Conservation (phyloP, 176 grass and related monocot genomes). For the Raddia guianensis region DNA sequence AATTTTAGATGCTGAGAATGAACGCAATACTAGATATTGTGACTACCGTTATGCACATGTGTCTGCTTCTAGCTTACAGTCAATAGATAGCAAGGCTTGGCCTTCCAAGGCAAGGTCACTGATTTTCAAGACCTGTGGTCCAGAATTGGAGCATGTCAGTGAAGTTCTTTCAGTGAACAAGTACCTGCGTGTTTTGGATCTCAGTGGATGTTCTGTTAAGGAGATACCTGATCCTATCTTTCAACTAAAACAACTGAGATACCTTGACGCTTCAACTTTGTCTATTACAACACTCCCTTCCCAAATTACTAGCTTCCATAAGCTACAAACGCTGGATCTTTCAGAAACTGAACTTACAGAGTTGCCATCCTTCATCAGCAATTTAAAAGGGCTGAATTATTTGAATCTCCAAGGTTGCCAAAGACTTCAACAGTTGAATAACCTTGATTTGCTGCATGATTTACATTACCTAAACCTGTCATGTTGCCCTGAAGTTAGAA, state of each 20-base stretch:
- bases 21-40: constrained; percentile 26
- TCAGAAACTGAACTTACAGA: constrained; percentile 51
- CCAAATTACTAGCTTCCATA: constrained; percentile 45
- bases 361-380: constrained; percentile 46
- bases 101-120: constrained; percentile 55
- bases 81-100: constrained; percentile 45
- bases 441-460: constrained; percentile 38
- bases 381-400: constrained; percentile 51
- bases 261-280: constrained; percentile 59
- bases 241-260: constrained; percentile 62
- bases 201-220: constrained; percentile 47
- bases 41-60: constrained; percentile 57
- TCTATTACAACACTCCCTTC: constrained; percentile 38
- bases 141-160: constrained; percentile 39
- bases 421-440: constrained; percentile 49
- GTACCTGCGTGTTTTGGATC: constrained; percentile 54
- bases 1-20: constrained; percentile 48
- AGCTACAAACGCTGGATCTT: constrained; percentile 57
- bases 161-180: constrained; percentile 52
- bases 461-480: constrained; percentile 49
- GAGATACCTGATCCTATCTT: constrained; percentile 45
- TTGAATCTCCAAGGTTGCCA: constrained; percentile 65
- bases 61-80: constrained; percentile 39
- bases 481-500: constrained; percentile 46
- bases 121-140: constrained; percentile 37